Evolutionary conservation across 192 early-diverging fungal genomes (phyloP), one percentile per base, ranked within the genome.

Genomic region (Linderina pennispora): DNA sequence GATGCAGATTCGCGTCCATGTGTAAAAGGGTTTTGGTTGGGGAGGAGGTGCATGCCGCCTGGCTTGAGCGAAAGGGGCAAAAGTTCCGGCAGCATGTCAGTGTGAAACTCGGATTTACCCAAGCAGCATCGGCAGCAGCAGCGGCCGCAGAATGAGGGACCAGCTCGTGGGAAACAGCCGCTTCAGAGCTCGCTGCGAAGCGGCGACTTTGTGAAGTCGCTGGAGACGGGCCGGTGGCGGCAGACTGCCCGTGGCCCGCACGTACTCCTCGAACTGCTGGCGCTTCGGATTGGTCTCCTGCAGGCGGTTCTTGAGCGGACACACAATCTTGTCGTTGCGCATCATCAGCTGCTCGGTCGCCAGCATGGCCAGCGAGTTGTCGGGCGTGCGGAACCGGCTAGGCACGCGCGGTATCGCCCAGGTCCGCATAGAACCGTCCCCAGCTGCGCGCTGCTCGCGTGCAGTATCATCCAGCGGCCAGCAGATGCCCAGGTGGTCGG

Each of bases 281-380:
- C 68, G 46, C 19, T 57, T 47, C 1, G 68, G 60, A 36, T 72
- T 72, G 56, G 48, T 36, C 41, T 65, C 62, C 17, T 59, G 56
- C 23, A 65, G 46, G 23, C 68, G 68, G 62, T 72, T 72, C 34
- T 65, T 64, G 26, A 72, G 68, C 36, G 68, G 68, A 35, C 68
- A 72, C 33, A 64, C 39, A 16, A 72, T 64, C 44, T 72, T 72
- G 58, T 65, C 68, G 38, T 59, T 65, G 45, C 36, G 37, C 62
- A 72, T 64, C 68, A 72, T 72, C 9, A 54, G 62, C 56, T 72
- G 68, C 53, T 72, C 68, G 15, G 51, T 49, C 20, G 68, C 68
- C 42, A 72, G 68, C 61, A 61, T 63, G 43, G 25, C 35, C 8
- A 72, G 62, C 61, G 68, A 72, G 39, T 50, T 50, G 11, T 28